Percentiles rank a stretch among this genome's conserved stretches.
Evolutionary conservation across 176 grass and related monocot species (phyloP).

Genomic region (Paspalum vaginatum): DNA sequence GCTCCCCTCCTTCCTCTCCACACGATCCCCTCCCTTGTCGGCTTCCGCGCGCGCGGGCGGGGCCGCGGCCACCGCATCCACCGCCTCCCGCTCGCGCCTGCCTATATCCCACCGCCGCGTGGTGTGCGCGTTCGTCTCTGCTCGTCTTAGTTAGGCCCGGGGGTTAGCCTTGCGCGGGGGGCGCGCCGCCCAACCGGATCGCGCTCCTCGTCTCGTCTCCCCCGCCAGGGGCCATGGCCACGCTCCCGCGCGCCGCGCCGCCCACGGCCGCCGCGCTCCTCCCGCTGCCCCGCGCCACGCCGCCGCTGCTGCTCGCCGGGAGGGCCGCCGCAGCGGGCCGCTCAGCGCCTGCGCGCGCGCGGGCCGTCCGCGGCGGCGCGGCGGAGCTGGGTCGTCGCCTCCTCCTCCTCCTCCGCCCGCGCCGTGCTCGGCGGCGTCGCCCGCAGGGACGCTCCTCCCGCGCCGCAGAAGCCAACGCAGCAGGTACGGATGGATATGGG

Average conservation of each 20-base stretch:
- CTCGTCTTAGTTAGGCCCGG: not conserved
- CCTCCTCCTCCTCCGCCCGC: slow-evolving; percentile 9
- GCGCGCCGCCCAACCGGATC: slow-evolving; percentile 32
- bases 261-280: slow-evolving; percentile 27
- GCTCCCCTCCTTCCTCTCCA: slow-evolving; percentile 46
- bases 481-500: slow-evolving; percentile 38
- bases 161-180: not conserved
- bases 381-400: slow-evolving; percentile 41
- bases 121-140: not conserved
- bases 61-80: not conserved
- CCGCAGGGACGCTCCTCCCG: not conserved
- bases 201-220: not conserved
- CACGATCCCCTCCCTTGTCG: slow-evolving; percentile 58
- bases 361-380: slow-evolving; percentile 45
- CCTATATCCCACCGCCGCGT: slow-evolving; percentile 14
- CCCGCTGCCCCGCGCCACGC: slow-evolving; percentile 43
- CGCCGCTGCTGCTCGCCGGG: slow-evolving; percentile 60
- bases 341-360: slow-evolving; percentile 34
- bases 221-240: slow-evolving; percentile 36
- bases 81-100: not conserved
- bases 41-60: slow-evolving; percentile 12
- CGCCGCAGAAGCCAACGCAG: slow-evolving; percentile 44
- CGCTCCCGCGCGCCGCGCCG: slow-evolving; percentile 46
- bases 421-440: slow-evolving; percentile 41
- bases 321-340: slow-evolving; percentile 39